A percentile compares a stretch with the other conserved stretches of the same genome.
phyloP scores from a whole-genome alignment of 2,329 filamentous ascomycete species.

The Myriangium duriaei region DNA sequence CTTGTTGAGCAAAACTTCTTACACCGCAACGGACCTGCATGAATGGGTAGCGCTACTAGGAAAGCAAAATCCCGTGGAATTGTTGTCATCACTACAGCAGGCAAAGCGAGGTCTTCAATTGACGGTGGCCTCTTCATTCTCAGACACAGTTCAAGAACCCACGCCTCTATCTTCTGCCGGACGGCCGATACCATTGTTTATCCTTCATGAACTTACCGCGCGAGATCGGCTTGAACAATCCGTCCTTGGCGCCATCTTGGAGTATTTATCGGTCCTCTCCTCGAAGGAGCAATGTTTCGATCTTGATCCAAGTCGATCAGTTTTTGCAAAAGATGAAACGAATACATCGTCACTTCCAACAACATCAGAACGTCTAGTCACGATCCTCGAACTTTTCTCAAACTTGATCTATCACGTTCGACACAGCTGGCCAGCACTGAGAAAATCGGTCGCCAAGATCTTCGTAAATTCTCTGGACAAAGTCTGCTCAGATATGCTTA shows the following conservation, averaged over 20 bases:
- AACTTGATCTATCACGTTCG: conserved; percentile 38
- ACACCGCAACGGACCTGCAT: neutral
- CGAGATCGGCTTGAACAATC: neutral
- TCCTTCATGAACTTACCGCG: conserved; percentile 19
- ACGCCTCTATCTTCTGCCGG: neutral
- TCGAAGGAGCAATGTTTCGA: no score
- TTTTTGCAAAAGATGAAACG: neutral
- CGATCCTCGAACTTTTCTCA: conserved; percentile 2
- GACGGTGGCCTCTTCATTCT: no score
- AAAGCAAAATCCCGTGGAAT: neutral
- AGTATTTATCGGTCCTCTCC: neutral
- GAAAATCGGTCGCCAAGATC: conserved; percentile 15
- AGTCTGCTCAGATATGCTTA: neutral
- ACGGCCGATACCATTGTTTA: conserved; percentile 30
- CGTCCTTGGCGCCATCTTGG: neutral
- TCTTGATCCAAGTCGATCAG: neutral
- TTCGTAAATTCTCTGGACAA: conserved; percentile 12
- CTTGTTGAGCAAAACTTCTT: neutral
- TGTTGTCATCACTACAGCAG: neutral
- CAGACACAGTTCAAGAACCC: neutral
- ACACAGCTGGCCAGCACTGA: conserved; percentile 34
- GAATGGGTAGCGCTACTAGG: conserved; percentile 14
- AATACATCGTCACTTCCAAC: neutral
- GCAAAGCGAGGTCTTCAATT: no score
- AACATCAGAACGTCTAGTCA: neutral